Base-by-base conservation (phyloP, 495 filamentous ascomycete species). In the Aspergillus funiculosus region DNA sequence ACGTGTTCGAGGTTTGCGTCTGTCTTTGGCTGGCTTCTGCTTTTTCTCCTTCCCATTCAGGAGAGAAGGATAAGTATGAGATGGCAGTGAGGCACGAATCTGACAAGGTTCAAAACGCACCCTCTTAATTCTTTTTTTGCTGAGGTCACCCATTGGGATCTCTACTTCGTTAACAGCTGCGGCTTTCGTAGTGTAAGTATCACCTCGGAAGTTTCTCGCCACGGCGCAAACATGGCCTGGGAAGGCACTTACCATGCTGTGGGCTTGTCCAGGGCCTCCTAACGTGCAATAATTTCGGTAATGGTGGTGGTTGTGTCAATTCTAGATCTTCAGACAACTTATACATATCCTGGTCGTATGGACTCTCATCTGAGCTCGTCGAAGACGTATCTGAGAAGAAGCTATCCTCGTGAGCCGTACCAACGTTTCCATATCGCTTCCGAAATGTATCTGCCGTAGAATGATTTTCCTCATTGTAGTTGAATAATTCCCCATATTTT, bases 401-500 rank as follows among this genome's bases (percentile, higher is more conserved):
- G 14, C 10, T 17, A 11, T 43, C 28, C 17, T 10, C 15, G 10
- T 17, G 19, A 13, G 9, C 13, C 11, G 7, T 39, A 6, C 13
- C 20, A 14, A 26, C 1, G 2, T 34, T n/a, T 0, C 36, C 37
- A n/a, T 43, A 20, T 7, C 19, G 9, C 15, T 51, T 14, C 18
- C 1, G 20, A 31, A 2, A 8, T 19, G 15, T 6, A 11, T 27
- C 18, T 5, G 4, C 3, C 9, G 6, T 32, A 15, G 10, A 8
- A 6, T 21, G 8, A 5, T 37, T 32, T n/a, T 19, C 39, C 10
- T 17, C n/a, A 18, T 24, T 22, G n/a, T 41, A n/a, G n/a, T n/a
- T 39, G 24, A 44, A 47, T 28, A 43, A 22, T 6, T 26, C 14
- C 29, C 22, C 30, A 28, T 44, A 20, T 6, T n/a, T 27, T 22